Evolutionary conservation across 352 stramenopile genomes (phyloP).

Genomic region (Phytophthora europaea): DNA sequence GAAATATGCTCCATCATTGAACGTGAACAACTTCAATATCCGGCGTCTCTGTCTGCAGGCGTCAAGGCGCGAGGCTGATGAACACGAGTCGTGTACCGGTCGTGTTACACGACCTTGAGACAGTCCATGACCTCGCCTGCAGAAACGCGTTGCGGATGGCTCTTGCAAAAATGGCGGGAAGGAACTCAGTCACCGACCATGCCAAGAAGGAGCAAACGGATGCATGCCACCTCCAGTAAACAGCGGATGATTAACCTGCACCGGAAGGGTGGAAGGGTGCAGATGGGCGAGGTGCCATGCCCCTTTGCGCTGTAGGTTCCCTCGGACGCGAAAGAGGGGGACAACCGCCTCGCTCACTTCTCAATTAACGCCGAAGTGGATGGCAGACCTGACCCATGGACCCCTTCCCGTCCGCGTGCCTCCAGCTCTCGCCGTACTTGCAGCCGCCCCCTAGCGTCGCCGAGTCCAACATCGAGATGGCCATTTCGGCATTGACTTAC

Average conservation of each 20-base stretch:
- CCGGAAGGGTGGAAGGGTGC: background rate
- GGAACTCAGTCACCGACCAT: background rate
- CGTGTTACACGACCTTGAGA: conserved; percentile 21
- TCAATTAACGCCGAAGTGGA: conserved; percentile 7
- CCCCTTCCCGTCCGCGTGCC: background rate
- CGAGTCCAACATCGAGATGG: conserved; percentile 5
- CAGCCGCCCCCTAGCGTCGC: conserved; percentile 1
- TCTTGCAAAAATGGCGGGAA: conserved; percentile 14
- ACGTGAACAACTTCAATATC: conserved; percentile 24
- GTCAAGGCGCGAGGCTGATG: conserved; percentile 18
- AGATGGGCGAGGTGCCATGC: background rate
- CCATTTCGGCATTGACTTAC: conserved; percentile 18
- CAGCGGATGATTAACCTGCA: conserved; percentile 12
- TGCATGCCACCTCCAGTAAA: background rate
- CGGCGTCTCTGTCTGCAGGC: background rate
- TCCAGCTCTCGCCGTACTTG: conserved; percentile 19
- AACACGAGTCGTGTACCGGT: conserved; percentile 3
- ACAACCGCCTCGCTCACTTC: conserved; percentile 6
- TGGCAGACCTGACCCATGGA: conserved; percentile 9
- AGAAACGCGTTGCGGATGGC: conserved; percentile 19
- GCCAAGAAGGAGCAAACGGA: conserved; percentile 10
- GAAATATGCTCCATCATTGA: background rate
- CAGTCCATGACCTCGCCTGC: conserved; percentile 20
- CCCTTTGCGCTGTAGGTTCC: conserved; percentile 9
- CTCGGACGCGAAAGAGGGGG: conserved; percentile 12